phyloP scores from a whole-genome alignment of 2,329 filamentous ascomycete species.

The Claviceps africana region DNA sequence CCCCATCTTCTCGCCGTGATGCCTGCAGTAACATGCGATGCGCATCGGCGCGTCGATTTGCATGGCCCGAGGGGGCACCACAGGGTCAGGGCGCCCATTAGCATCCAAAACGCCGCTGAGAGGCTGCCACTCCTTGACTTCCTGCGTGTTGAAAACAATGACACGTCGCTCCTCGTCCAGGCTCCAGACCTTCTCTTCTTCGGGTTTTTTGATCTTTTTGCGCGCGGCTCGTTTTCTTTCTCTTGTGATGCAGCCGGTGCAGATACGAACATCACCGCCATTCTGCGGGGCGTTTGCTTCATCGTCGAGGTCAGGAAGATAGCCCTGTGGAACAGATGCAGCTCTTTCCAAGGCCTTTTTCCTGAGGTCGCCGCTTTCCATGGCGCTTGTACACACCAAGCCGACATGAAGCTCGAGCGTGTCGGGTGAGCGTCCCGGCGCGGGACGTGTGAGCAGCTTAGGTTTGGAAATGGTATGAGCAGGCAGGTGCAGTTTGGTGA shows the following conservation, averaged over 20 bases:
- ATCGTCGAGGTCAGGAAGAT: conserved; percentile 29
- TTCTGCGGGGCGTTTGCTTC: conserved; percentile 64
- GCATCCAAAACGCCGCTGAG: conserved; percentile 35
- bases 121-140: conserved; percentile 71
- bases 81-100: conserved; percentile 30
- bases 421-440: conserved; percentile 51
- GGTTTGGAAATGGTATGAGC: conserved; percentile 88
- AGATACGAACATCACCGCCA: conserved; percentile 89
- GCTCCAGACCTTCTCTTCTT: conserved; percentile 81
- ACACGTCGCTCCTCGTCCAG: conserved; percentile 67
- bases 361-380: conserved; percentile 56
- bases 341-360: conserved; percentile 52
- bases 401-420: conserved; percentile 67
- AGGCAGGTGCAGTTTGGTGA: conserved; percentile 73
- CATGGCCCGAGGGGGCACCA: conserved; percentile 45
- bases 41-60: conserved; percentile 83
- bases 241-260: conserved; percentile 75
- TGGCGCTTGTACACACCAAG: conserved; percentile 84
- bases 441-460: conserved; percentile 68
- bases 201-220: conserved; percentile 85
- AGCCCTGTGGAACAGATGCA: conserved; percentile 24
- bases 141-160: conserved; percentile 81
- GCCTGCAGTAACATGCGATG: conserved; percentile 92
- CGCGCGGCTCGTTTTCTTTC: conserved; percentile 82
- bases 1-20: conserved; percentile 84